phyloP scores from a whole-genome alignment of 768 basidiomycete genomes.

The Paxillus ammoniavirescens region DNA sequence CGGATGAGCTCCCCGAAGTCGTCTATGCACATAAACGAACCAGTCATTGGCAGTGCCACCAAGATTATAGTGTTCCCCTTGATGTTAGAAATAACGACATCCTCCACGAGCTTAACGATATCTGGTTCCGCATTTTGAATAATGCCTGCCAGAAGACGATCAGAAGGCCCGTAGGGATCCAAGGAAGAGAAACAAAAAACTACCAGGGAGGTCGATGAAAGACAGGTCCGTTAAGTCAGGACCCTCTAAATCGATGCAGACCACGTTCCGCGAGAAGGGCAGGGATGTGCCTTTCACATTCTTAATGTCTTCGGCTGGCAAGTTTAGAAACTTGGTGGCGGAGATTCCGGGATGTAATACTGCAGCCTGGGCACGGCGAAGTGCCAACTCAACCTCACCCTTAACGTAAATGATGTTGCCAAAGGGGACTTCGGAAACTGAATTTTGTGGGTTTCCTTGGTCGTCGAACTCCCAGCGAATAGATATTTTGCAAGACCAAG shows the following conservation, averaged over 20 bases:
- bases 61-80: slow-evolving; percentile 48
- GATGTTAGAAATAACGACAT: slow-evolving; percentile 50
- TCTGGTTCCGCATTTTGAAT: slow-evolving; percentile 48
- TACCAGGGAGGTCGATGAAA: slow-evolving; percentile 42
- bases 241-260: slow-evolving; percentile 41
- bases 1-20: not conserved
- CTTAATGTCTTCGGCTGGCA: slow-evolving; percentile 3
- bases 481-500: slow-evolving; percentile 40
- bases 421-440: slow-evolving; percentile 35
- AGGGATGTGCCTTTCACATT: slow-evolving; percentile 11
- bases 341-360: slow-evolving; percentile 45
- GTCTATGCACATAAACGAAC: slow-evolving; percentile 24
- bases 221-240: slow-evolving; percentile 37
- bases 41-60: slow-evolving; percentile 53
- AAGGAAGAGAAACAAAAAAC: not conserved
- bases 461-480: slow-evolving; percentile 41
- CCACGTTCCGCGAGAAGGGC: slow-evolving; percentile 40
- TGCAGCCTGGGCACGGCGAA: slow-evolving; percentile 61
- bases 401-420: slow-evolving; percentile 42
- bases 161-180: not conserved
- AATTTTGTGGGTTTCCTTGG: slow-evolving; percentile 26
- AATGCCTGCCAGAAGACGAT: slow-evolving; percentile 34
- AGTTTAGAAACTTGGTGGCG: slow-evolving; percentile 21
- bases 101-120: slow-evolving; percentile 43
- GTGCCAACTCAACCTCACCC: slow-evolving; percentile 45